A percentile compares a stretch with the other conserved stretches of the same genome.
These are phyloP conservation scores for Chenopodium quinoa DNA, from an alignment of 148 eudicot species.

Conservation along the genomic window DNA sequence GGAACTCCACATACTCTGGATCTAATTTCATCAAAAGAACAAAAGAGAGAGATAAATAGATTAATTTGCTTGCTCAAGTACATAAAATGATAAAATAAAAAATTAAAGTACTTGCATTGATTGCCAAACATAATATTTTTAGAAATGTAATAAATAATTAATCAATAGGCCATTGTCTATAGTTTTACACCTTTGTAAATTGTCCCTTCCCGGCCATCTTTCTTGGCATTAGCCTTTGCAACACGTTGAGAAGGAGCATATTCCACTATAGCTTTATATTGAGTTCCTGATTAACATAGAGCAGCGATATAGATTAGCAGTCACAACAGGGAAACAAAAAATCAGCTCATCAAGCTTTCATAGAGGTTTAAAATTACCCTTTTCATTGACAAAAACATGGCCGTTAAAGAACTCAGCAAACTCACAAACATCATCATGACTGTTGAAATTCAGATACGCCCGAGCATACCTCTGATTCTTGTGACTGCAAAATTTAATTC, in stretches of 20 bases:
- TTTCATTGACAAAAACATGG: constrained; percentile 52
- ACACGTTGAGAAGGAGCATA: constrained; percentile 51
- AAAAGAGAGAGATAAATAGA: not conserved
- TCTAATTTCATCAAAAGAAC: constrained; percentile 23
- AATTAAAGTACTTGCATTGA: not conserved
- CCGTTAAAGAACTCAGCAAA: constrained; percentile 50
- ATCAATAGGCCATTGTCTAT: not conserved
- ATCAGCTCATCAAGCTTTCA: not conserved
- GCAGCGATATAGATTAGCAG: not conserved
- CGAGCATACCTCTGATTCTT: constrained; percentile 39
- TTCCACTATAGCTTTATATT: constrained; percentile 48
- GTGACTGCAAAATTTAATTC: constrained; percentile 27
- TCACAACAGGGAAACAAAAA: not conserved
- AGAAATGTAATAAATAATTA: not conserved
- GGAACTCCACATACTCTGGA: constrained; percentile 48
- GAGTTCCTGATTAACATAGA: constrained; percentile 31
- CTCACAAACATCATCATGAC: constrained; percentile 43
- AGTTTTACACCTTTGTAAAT: constrained; percentile 36
- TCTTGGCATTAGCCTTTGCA: constrained; percentile 37
- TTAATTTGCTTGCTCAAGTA: not conserved
- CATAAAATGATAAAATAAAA: not conserved
- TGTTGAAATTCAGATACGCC: constrained; percentile 43
- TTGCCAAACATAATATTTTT: not conserved
- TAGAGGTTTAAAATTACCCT: constrained; percentile 27
- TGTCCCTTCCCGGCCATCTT: constrained; percentile 55